Base-by-base conservation (phyloP, 164 flowering plant genomes). In the Magnolia sinica region DNA sequence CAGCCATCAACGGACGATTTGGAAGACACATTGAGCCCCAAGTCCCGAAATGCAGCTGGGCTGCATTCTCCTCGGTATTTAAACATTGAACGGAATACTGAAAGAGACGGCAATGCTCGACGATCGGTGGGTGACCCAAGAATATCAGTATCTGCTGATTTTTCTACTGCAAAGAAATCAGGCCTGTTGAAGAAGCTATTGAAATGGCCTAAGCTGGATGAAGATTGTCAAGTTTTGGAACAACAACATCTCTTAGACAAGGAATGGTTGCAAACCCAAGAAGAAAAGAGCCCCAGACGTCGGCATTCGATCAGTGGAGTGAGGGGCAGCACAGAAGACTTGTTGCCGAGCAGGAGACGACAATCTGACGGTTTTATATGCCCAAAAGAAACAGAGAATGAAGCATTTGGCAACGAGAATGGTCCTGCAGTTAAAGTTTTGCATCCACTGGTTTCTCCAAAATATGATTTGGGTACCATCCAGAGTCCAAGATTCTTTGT, bases 221-320 rank as follows among this genome's bases (percentile, higher is more conserved):
- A 88, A 72, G 89, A 85, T 63, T 64, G 85, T 64, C 71, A 85
- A 61, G 79, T 59, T 72, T 73, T 80, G 18, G 89, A 88, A 19
- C 74, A 74, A 73, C 61, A 81, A 11, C 79, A 74, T 67, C 16
- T 61, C 19, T 59, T 82, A 22, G 85, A 85, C 45, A 82, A 81
- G 78, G 82, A 68, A 66, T 88, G 90, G 89, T 74, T 27, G 10
- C 83, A 82, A 7, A 66, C 78, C 45, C 88, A 79, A 74, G 91
- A 88, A 64, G 80, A 58, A 19, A 82, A 79, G 63, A 85, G 87
- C 79, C 89, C 90, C 1, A 77, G 84, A 72, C 81, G 98, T 80
- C 89, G 98, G 77, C 97, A 94, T 68, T 94, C 98, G 0, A 89
- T 91, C 61, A 91, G 94, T 86, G 98, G 97, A 81, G 72, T 85